Conservation (phyloP, 352 stramenopile species). For the Globisporangium takayamanum region DNA sequence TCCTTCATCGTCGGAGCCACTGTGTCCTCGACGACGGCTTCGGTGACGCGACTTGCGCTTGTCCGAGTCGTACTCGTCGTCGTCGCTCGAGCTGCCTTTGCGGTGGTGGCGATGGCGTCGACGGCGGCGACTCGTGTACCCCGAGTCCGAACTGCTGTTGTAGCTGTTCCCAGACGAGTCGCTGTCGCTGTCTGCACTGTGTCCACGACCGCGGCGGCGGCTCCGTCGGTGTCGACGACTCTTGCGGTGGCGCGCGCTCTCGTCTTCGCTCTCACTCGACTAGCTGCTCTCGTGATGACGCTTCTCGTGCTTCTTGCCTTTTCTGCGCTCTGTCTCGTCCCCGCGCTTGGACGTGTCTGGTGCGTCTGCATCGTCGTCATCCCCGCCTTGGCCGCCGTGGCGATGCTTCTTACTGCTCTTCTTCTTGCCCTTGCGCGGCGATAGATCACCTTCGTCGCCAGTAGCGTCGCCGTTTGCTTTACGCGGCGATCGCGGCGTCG, state of each 20-base stretch:
- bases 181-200: slow-evolving; percentile 26
- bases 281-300: slow-evolving; percentile 34
- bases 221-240: slow-evolving; percentile 15
- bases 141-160: slow-evolving; percentile 42
- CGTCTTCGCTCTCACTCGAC: slow-evolving; percentile 37
- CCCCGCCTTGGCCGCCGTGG: slow-evolving; percentile 9
- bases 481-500: slow-evolving; percentile 25
- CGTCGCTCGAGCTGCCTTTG: slow-evolving; percentile 45
- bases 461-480: slow-evolving; percentile 20
- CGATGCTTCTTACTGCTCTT: slow-evolving; percentile 37
- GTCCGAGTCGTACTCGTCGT: slow-evolving; percentile 47
- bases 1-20: slow-evolving; percentile 20
- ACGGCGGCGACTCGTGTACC: slow-evolving; percentile 29
- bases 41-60: slow-evolving; percentile 27
- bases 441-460: slow-evolving; percentile 17
- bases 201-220: slow-evolving; percentile 14
- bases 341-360: slow-evolving; percentile 9
- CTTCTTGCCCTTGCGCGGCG: slow-evolving; percentile 63
- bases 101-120: slow-evolving; percentile 30
- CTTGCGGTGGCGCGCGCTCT: slow-evolving; percentile 19
- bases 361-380: slow-evolving; percentile 13
- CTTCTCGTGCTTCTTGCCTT: slow-evolving; percentile 38
- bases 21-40: slow-evolving; percentile 26
- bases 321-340: slow-evolving; percentile 14
- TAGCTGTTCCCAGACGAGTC: slow-evolving; percentile 36